Conservation (phyloP, 768 basidiomycete species). For the Boletus vinaceobasis region DNA sequence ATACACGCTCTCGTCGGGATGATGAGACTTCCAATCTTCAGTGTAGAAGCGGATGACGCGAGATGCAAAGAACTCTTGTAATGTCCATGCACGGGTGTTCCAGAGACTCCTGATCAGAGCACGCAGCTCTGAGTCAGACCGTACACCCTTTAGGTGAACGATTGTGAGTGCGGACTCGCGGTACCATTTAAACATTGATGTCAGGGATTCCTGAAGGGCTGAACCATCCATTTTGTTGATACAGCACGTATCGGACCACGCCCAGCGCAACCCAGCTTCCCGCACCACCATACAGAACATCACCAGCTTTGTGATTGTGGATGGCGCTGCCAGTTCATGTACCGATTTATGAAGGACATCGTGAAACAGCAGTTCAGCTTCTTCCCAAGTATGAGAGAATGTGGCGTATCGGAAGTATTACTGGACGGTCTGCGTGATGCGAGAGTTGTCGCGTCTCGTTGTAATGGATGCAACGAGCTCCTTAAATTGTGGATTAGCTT, state of each 20-base stretch:
- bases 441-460: not conserved
- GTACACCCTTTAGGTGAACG: no score
- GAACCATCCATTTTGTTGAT: not conserved
- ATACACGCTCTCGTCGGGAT: not conserved
- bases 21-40: not conserved
- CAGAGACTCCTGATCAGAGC: no score
- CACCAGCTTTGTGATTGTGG: not conserved
- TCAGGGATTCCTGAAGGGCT: not conserved
- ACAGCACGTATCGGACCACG: not conserved
- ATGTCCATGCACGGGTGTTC: no score
- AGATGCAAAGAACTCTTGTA: no score
- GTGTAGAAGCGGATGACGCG: not conserved
- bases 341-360: not conserved
- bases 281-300: not conserved
- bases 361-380: not conserved
- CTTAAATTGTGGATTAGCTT: not conserved
- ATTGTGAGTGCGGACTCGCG: no score
- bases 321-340: not conserved
- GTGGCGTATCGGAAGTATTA: not conserved
- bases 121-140: no score
- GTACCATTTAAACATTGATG: no score
- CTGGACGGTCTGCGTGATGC: not conserved
- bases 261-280: not conserved
- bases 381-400: not conserved
- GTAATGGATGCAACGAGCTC: not conserved